phyloP scores from a whole-genome alignment of 116 monocot genomes.

The Cymodocea nodosa region DNA sequence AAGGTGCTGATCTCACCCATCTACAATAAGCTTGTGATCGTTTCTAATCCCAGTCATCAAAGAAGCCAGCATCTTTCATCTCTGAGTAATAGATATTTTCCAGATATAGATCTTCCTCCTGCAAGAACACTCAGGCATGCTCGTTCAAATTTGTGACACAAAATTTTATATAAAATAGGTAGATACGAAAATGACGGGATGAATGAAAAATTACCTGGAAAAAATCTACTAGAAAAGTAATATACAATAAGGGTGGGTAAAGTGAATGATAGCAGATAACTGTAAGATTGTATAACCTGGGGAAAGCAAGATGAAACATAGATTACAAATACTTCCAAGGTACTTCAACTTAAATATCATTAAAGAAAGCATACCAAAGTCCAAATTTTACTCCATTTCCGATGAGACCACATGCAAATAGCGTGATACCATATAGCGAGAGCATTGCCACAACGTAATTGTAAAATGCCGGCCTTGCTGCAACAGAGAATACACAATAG shows the following conservation, averaged over 20 bases:
- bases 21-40: not conserved
- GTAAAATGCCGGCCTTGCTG: conserved; percentile 90
- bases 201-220: conserved; percentile 42
- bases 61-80: conserved; percentile 99
- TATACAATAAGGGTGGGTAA: conserved; percentile 84
- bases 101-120: conserved; percentile 90
- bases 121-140: not conserved
- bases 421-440: conserved; percentile 35
- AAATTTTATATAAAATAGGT: not conserved
- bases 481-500: conserved; percentile 1
- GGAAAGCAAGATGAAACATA: not conserved
- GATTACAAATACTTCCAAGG: not conserved
- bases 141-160: not conserved
- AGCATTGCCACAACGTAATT: conserved; percentile 81
- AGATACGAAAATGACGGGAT: not conserved
- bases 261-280: conserved; percentile 78
- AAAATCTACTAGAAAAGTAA: conserved; percentile 86
- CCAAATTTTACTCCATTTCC: conserved; percentile 74
- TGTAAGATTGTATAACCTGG: conserved; percentile 66
- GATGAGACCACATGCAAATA: conserved; percentile 54
- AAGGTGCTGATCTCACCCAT: not conserved
- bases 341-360: not conserved
- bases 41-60: conserved; percentile 93
- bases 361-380: conserved; percentile 44
- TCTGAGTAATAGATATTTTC: conserved; percentile 98